Base-by-base conservation (phyloP, 805 yeast species). In the Ogataea trehaloabstinens region DNA sequence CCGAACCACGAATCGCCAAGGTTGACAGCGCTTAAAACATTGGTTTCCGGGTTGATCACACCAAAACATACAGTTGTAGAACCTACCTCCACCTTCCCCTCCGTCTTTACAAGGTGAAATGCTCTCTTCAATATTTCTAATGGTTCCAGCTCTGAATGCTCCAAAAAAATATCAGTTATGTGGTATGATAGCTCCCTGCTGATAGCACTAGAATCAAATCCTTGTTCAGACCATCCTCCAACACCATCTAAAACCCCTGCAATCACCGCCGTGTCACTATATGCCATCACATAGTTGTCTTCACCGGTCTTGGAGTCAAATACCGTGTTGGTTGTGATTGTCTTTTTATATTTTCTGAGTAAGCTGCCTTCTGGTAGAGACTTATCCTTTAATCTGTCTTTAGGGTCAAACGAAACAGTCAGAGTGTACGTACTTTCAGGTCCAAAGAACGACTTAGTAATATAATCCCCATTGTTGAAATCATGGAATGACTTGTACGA, bases 1-100 rank as follows among this genome's bases (percentile, higher is more conserved):
- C 95, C 90, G 60, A 87, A 86, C 83, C 96, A 93, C 4, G 97
- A 89, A 61, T 91, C 99, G 8, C 99, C 99, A 38, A 91, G 64
- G 54, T 93, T 91, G 6, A 91, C 82, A 0, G 87, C 82, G 30
- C 67, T 64, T 25, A 91, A 58, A 7, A 46, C 48, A 21, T 81
- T 81, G 10, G 73, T 64, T 6, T 68, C 67, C 0, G 79, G 67
- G 17, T 79, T 71, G 35, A 85, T 68, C 8, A 82, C 71, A 1
- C 96, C 98, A 36, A 85, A 73, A 52, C 96, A 86, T 3, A 95
- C 88, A 1, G 99, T 91, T 2, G 97, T 88, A 13, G 96, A 93
- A 3, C 99, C 99, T 21, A 90, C 95, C 56, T 80, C 74, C 5
- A 84, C 95, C 21, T 70, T 69, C 0, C 81, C 79, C 11, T 76